Conservation (phyloP, 2,329 filamentous ascomycete genomes). For the Eurotiales sp. region DNA sequence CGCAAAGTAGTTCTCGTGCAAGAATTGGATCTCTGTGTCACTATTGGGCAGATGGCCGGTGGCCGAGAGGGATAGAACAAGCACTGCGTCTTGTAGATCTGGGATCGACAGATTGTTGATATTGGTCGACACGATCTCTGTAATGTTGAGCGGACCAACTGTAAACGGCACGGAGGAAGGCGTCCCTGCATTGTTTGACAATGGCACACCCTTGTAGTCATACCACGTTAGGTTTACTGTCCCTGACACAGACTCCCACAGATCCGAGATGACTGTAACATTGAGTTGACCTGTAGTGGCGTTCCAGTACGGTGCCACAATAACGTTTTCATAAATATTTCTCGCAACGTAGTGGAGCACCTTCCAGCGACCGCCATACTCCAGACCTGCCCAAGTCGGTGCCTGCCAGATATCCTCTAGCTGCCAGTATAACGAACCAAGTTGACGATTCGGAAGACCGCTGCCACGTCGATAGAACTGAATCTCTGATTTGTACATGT, state of each 20-base stretch:
- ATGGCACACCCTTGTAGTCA: slow-evolving; percentile 45
- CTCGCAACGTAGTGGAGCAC: slow-evolving; percentile 57
- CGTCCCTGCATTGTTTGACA: slow-evolving; percentile 36
- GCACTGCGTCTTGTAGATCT: slow-evolving; percentile 36
- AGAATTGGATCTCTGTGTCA: slow-evolving; percentile 36
- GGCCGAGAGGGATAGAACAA: slow-evolving; percentile 45
- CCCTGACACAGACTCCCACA: slow-evolving; percentile 50
- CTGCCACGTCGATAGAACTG: slow-evolving; percentile 60
- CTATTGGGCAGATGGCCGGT: slow-evolving; percentile 47
- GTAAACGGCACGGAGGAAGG: slow-evolving; percentile 34
- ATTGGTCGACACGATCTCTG: slow-evolving; percentile 42
- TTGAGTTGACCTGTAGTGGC: slow-evolving; percentile 47
- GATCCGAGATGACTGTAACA: slow-evolving; percentile 56
- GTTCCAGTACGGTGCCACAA: slow-evolving; percentile 57
- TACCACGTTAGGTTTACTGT: slow-evolving; percentile 51
- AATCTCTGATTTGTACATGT: slow-evolving; percentile 59
- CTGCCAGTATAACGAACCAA: slow-evolving; percentile 63
- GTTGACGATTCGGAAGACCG: slow-evolving; percentile 54
- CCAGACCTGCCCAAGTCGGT: slow-evolving; percentile 61
- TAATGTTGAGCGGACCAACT: slow-evolving; percentile 53
- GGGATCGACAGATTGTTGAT: slow-evolving; percentile 32
- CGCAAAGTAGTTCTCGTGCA: slow-evolving; percentile 51
- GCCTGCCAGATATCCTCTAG: slow-evolving; percentile 64
- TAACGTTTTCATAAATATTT: slow-evolving; percentile 57
- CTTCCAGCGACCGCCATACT: slow-evolving; percentile 62